These are phyloP conservation scores for Thraustochytrium sp. DNA, from an alignment of 352 stramenopile species.

Conservation along the genomic window DNA sequence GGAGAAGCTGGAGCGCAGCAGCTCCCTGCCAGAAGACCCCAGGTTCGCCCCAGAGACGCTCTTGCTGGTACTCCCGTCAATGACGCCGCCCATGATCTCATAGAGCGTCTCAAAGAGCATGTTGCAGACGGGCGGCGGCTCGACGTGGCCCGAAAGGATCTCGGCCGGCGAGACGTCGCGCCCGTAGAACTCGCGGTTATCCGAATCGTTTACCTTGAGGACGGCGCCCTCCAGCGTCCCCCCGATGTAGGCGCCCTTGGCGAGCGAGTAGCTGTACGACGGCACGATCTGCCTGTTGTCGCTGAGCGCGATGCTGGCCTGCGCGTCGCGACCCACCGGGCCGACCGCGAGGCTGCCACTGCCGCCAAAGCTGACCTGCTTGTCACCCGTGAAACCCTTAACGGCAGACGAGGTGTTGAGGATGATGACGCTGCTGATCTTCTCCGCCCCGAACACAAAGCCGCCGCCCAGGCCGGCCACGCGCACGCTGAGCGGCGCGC, in stretches of 20 bases:
- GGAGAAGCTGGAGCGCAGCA: not conserved
- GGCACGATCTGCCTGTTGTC: not conserved
- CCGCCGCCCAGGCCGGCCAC: not conserved
- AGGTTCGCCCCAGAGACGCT: not conserved
- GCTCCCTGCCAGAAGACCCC: not conserved
- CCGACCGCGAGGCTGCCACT: not conserved
- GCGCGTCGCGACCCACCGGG: not conserved
- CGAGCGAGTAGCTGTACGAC: constrained; percentile 17
- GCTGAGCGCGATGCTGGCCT: not conserved
- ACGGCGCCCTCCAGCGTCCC: constrained; percentile 8
- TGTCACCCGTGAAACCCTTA: not conserved
- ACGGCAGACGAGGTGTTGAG: constrained; percentile 7
- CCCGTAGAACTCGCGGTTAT: constrained; percentile 28
- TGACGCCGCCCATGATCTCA: constrained; percentile 57
- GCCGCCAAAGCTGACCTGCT: constrained; percentile 23
- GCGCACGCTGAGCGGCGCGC: not conserved
- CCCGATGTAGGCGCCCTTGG: constrained; percentile 23
- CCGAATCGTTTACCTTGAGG: not conserved
- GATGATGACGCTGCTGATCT: constrained; percentile 37
- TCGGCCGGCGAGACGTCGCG: constrained; percentile 48
- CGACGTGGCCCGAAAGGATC: constrained; percentile 64
- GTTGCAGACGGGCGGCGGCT: constrained; percentile 59
- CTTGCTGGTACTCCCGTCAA: not conserved
- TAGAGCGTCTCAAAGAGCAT: constrained; percentile 70
- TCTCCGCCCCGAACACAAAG: not conserved